Percentiles rank a stretch among this genome's conserved stretches.
These are phyloP conservation scores for Saksenaea oblongispora DNA, from an alignment of 371 early-diverging fungal genomes.

Conservation along the genomic window DNA sequence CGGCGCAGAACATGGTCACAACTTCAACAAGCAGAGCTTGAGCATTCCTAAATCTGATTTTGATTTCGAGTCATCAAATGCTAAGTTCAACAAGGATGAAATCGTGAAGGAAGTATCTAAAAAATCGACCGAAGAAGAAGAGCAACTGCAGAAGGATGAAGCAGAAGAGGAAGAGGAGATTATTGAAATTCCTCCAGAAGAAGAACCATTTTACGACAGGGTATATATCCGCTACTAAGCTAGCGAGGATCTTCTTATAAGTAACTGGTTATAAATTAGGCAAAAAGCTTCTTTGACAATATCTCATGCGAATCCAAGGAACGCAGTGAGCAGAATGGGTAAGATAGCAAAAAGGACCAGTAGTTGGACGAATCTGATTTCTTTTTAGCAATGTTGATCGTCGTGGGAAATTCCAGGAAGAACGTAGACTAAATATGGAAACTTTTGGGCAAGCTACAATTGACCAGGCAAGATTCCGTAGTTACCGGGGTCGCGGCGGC, in stretches of 20 bases:
- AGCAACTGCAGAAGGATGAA: constrained; percentile 44
- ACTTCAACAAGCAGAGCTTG: constrained; percentile 46
- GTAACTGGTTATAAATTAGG: constrained; percentile 26
- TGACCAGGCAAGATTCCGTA: constrained; percentile 66
- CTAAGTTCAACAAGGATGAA: constrained; percentile 88
- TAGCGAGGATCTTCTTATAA: not conserved
- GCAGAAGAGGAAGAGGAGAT: constrained; percentile 20
- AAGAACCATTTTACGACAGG: constrained; percentile 57
- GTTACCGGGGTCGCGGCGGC: constrained; percentile 56
- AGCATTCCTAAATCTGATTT: constrained; percentile 87
- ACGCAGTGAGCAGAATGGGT: constrained; percentile 53
- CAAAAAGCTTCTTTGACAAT: constrained; percentile 93
- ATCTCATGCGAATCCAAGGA: constrained; percentile 97
- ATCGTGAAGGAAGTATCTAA: constrained; percentile 62
- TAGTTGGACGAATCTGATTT: not conserved
- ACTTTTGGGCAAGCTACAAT: constrained; percentile 91
- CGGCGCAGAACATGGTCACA: constrained; percentile 13
- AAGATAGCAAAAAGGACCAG: not conserved
- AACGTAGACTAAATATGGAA: constrained; percentile 89
- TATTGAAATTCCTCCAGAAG: constrained; percentile 44
- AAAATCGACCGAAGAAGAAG: constrained; percentile 18
- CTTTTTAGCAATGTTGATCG: constrained; percentile 51
- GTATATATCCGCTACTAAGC: not conserved
- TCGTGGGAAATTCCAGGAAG: constrained; percentile 79
- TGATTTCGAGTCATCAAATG: constrained; percentile 93